A percentile compares a stretch with the other conserved stretches of the same genome.
Evolutionary conservation across 208 protist species (phyloP).

Genomic region (Leptomonas pyrrhocoris): DNA sequence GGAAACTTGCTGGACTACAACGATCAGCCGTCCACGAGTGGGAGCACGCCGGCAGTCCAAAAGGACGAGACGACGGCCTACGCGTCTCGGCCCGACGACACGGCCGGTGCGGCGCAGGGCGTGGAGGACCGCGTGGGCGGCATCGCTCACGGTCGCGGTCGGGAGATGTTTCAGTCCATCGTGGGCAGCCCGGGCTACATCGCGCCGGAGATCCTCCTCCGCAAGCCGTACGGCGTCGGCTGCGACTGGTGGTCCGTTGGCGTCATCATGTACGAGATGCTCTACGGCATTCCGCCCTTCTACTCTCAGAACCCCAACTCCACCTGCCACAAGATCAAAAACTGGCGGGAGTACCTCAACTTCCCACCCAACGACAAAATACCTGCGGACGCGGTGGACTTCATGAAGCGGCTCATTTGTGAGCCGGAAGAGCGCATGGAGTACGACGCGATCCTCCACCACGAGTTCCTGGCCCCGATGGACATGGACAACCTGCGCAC

Average conservation of each 20-base stretch:
- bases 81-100: constrained; percentile 4
- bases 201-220: constrained; percentile 95
- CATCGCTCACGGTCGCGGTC: constrained; percentile 38
- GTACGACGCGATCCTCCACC: constrained; percentile 74
- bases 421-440: constrained; percentile 82
- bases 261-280: constrained; percentile 98
- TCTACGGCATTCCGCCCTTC: constrained; percentile 96
- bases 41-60: constrained; percentile 11
- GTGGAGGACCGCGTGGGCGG: background rate
- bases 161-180: constrained; percentile 90
- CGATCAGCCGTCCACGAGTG: constrained; percentile 18
- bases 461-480: constrained; percentile 82
- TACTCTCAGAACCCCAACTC: constrained; percentile 91
- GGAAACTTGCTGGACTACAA: constrained; percentile 76
- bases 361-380: constrained; percentile 88
- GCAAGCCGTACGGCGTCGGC: constrained; percentile 93
- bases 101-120: background rate
- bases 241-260: constrained; percentile 99
- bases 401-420: constrained; percentile 92
- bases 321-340: constrained; percentile 95
- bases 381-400: constrained; percentile 86
- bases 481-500: constrained; percentile 72
- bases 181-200: constrained; percentile 98
- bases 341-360: constrained; percentile 90
- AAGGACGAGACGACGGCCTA: constrained; percentile 19